Evolutionary conservation across 1,284 basidiomycete genomes (phyloP), one percentile per base, ranked within the genome.

Genomic region (Cryptococcus amylolentus): DNA sequence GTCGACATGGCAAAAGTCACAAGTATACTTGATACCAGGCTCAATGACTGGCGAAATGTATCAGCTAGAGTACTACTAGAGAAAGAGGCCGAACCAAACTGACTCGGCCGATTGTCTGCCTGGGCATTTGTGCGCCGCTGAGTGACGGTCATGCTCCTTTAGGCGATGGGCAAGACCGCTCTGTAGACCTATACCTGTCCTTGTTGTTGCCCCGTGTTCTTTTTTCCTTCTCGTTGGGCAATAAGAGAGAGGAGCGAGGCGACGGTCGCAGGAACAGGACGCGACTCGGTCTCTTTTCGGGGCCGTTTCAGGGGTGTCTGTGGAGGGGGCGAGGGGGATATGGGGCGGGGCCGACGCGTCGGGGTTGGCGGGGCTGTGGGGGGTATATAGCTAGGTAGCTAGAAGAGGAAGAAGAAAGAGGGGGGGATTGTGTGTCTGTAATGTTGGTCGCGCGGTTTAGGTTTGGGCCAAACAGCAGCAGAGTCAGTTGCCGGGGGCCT

Each of bases 11-110:
- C 77, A 79, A 51, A 72, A 70, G 61, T 79, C 77, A 58, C 77
- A 79, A 16, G 76, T 77, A 62, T 75, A 73, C 62, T 78, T 77
- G 64, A 77, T 71, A 5, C 75, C 75, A 35, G 72, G 70, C 51
- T 76, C 73, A 14, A 69, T 72, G 27, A 69, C 73, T 72, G 54
- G n/a, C 23, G 27, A n/a, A 6, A 23, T 23, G 23, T 23, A 23
- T 49, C n/a, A 38, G 47, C 47, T 13, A 10, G n/a, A 38, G 28
- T 35, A 13, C 23, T 14, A 18, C 31, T 13, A 47, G 4, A n/a
- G 20, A 27, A 5, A 12, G 27, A 14, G 45, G 27, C 26, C n/a
- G 45, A 50, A 58, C 45, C 64, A 57, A 27, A 31, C 72, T 68
- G 48, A 76, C 75, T 66, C 37, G 61, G 63, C 28, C 70, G 61